These are phyloP conservation scores for Nemania sp. DNA, from an alignment of 2,329 filamentous ascomycete species.

Conservation along the genomic window DNA sequence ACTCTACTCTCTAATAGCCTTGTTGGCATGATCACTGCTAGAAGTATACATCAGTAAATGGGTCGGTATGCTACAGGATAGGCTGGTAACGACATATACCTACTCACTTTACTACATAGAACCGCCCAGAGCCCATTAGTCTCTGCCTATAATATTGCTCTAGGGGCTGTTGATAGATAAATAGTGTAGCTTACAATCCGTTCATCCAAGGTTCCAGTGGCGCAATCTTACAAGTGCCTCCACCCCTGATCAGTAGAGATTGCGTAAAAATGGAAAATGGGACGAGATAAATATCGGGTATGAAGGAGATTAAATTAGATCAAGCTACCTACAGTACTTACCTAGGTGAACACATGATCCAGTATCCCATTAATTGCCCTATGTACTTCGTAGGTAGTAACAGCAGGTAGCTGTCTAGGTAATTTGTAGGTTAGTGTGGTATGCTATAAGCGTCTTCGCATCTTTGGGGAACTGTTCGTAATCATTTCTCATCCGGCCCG, in stretches of 20 bases:
- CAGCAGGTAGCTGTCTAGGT: too few relatives aligned
- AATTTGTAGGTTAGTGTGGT: too few relatives aligned
- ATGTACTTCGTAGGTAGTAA: background rate
- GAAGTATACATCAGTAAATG: too few relatives aligned
- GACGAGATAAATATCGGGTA: background rate
- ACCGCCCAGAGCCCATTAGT: background rate
- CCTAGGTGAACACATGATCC: background rate
- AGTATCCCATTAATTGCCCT: background rate
- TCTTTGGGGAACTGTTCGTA: too few relatives aligned
- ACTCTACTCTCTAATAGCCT: too few relatives aligned
- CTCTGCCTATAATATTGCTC: slow-evolving; percentile 19
- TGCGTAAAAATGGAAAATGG: slow-evolving; percentile 4
- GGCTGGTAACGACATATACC: background rate
- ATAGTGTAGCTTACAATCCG: too few relatives aligned
- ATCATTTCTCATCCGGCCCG: too few relatives aligned
- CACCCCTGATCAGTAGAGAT: slow-evolving; percentile 1
- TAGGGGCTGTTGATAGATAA: slow-evolving; percentile 6
- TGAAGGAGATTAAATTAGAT: background rate
- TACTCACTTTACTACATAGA: background rate
- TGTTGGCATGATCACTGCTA: too few relatives aligned
- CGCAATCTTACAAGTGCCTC: slow-evolving; percentile 8
- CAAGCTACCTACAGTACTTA: too few relatives aligned
- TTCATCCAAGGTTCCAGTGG: slow-evolving; percentile 5
- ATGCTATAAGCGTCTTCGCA: too few relatives aligned
- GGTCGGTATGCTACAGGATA: too few relatives aligned